These are phyloP conservation scores for Penicillium janthinellum DNA, from an alignment of 2,329 filamentous ascomycete genomes.

Conservation along the genomic window DNA sequence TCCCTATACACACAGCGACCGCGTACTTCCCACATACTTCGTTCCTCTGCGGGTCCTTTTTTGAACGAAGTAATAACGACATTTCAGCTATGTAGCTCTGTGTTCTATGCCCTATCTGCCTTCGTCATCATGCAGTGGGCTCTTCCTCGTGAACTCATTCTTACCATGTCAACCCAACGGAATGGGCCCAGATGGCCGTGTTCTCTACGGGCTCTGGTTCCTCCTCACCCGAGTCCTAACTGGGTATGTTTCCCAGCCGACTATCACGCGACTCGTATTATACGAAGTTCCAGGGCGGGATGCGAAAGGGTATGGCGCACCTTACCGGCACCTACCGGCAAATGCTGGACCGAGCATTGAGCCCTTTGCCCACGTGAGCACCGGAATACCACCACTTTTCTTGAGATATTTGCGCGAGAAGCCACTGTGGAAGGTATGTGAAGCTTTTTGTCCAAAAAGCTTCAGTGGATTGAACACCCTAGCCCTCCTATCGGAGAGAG, in stretches of 20 bases:
- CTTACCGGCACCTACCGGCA: background rate
- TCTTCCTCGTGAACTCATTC: constrained; percentile 20
- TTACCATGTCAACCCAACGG: constrained; percentile 14
- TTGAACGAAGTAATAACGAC: background rate
- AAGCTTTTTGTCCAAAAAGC: background rate
- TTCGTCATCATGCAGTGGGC: constrained; percentile 1
- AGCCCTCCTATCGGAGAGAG: background rate
- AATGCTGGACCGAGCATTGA: background rate
- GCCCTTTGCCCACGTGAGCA: background rate
- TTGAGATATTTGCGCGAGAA: background rate
- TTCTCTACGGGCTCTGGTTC: background rate
- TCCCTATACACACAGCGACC: background rate
- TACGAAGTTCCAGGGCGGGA: background rate
- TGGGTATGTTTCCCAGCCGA: constrained; percentile 1
- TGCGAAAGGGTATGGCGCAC: background rate
- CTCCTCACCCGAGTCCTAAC: background rate
- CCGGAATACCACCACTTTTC: background rate
- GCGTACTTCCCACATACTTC: background rate
- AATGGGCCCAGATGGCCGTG: background rate
- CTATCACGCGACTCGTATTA: background rate
- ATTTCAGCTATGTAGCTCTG: constrained; percentile 1
- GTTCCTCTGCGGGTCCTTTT: background rate
- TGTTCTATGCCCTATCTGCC: background rate
- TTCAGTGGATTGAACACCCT: background rate
- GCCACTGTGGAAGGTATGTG: background rate